Evolutionary conservation across 345 rosid species (phyloP), one percentile per base, ranked within the genome.

Genomic region (Hibiscus syriacus): DNA sequence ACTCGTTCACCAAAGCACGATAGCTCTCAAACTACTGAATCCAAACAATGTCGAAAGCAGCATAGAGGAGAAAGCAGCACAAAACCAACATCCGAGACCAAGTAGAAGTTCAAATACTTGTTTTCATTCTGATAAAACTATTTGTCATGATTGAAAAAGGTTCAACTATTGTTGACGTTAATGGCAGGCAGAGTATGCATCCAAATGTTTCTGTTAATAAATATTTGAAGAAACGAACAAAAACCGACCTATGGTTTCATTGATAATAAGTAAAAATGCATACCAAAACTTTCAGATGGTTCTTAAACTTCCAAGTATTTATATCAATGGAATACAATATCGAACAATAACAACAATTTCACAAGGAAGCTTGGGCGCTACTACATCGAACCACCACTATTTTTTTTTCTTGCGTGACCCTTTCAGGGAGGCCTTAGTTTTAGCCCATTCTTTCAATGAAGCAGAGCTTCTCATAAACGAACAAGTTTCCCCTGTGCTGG

Each of bases 391-490:
- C 19, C 63, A 17, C 61, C 58, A 46, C 69, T 49, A n/a, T 23
- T 49, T 49, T 87, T 83, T 83, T 71, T 81, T 43, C 81, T 80
- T 88, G 67, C 79, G 76, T 0, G 83, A 81, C 52, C 81, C 82
- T 27, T 74, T 79, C 11, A 89, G 65, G 46, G 86, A 80, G 49
- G 90, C 88, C 79, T 88, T 94, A 46, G 83, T 76, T 19, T 73
- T 84, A 1, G 76, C 80, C 96, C 95, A 91, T 67, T 89, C 92
- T 69, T 82, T 84, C 72, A 86, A 19, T n/a, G 99, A 94, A 67
- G 85, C 74, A 7, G 79, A 76, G 67, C 80, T 88, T 78, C 97
- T 85, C 88, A 88, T 86, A 72, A 93, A 90, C 2, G 69, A 73
- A 76, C 95, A 88, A 70, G 82, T 80, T 67, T 78, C 93, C 11